Conservation (phyloP, 1,284 basidiomycete genomes). For the Apiotrichum mycotoxinovorans region DNA sequence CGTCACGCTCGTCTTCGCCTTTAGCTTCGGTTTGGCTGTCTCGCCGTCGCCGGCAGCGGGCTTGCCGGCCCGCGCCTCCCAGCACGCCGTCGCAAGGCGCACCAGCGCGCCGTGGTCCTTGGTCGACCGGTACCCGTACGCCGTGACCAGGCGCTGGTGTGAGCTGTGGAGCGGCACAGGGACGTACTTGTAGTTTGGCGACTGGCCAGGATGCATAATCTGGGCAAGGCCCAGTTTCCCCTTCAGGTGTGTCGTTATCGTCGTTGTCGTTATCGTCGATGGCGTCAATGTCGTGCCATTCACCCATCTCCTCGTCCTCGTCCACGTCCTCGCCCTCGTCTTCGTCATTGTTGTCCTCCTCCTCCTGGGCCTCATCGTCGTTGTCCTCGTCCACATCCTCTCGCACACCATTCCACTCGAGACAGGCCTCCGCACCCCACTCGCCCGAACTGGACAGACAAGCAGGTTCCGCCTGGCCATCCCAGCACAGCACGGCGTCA, state of each 20-base stretch:
- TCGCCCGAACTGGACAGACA: not conserved
- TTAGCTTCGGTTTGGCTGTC: constrained; percentile 5
- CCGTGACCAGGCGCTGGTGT: constrained; percentile 13
- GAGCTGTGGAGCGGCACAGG: not conserved
- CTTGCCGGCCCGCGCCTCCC: constrained; percentile 29
- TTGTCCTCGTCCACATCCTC: constrained; percentile 13
- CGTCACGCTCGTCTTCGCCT: not conserved
- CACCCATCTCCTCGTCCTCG: not conserved
- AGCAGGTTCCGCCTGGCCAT: no score
- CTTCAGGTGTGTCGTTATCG: not conserved
- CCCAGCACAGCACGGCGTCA: constrained; percentile 29
- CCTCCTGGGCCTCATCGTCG: not conserved
- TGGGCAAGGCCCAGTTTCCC: constrained; percentile 33
- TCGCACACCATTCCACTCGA: constrained; percentile 12
- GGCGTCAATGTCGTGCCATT: constrained; percentile 7
- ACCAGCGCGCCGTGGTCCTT: constrained; percentile 30
- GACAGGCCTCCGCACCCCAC: constrained; percentile 1
- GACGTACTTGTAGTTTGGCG: constrained; percentile 37
- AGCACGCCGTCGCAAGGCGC: constrained; percentile 38
- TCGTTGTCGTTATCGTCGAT: constrained; percentile 16
- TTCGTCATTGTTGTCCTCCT: not conserved
- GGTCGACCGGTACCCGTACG: constrained; percentile 38
- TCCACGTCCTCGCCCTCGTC: constrained; percentile 6
- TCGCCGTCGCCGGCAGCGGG: no score
- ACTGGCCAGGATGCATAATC: constrained; percentile 38